Evolutionary conservation across 2,329 filamentous ascomycete species (phyloP).

Genomic region (Penicillium polonicum): DNA sequence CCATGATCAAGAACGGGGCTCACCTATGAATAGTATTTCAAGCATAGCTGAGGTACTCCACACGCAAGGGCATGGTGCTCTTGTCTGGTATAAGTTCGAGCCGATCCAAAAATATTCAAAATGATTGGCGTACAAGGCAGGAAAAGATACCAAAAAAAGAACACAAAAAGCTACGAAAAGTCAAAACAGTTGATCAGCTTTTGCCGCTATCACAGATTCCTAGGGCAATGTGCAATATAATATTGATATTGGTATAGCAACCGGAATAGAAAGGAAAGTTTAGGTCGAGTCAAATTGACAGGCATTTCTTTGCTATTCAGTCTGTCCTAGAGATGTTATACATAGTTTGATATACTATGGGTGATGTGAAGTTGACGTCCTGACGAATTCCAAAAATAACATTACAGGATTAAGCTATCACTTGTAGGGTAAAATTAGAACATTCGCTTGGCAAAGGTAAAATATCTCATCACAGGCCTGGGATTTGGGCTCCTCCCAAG

Average conservation of each 20-base stretch:
- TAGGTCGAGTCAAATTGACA: background rate
- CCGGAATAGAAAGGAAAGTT: background rate
- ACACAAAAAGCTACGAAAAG: background rate
- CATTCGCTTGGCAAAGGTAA: background rate
- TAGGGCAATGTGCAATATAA: background rate
- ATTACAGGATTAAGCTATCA: no score
- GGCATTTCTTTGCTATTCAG: background rate
- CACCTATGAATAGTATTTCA: background rate
- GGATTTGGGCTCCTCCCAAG: background rate
- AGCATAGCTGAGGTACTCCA: background rate
- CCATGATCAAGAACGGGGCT: background rate
- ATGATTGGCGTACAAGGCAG: background rate
- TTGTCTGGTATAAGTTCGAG: background rate
- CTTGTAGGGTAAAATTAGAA: background rate
- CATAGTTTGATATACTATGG: background rate
- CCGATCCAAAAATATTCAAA: background rate
- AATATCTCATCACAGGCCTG: background rate
- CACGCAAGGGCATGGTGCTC: background rate
- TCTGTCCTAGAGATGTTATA: background rate
- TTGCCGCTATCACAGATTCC: background rate
- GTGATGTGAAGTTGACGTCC: background rate
- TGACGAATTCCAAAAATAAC: conserved; percentile 4
- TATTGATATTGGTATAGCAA: background rate
- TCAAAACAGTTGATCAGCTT: background rate
- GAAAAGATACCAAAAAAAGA: background rate